Base-by-base conservation (phyloP, 805 yeast genomes). In the Brettanomyces nanus region DNA sequence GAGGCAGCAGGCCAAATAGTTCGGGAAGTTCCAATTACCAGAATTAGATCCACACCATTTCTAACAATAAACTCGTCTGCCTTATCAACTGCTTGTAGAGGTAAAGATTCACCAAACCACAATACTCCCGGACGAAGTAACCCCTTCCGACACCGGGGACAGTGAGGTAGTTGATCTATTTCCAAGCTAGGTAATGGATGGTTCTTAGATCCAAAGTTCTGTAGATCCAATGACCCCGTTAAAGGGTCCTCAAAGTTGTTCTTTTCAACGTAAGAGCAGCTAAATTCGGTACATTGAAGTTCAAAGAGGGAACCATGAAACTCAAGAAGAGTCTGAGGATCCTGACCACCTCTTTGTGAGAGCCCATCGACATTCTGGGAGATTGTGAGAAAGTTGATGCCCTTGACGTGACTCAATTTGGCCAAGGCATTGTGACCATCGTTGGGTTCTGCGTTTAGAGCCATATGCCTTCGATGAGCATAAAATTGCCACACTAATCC, bases 31-130 rank as follows among this genome's bases (percentile, higher is more conserved):
- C 96, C 96, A 6, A 87, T 74, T 13, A 87, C 94, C 36, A 86
- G 61, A 3, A 85, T 77, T 50, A 87, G 59, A 50, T 86, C 95
- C 18, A 84, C 79, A 4, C 58, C 58, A 19, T 64, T 63, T 9
- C 63, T 51, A 45, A 74, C 69, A 5, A 85, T 67, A 48, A 83
- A 86, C 31, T 72, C 75, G 59, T 86, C 95, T 4, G 85, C 85
- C 31, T 61, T 61, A 43, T 77, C 79, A 40, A 87, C 71, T 10
- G 68, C 70, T 34, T 61, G 61, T 38, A 84, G 56, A 0, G 95
- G 85, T 32, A 87, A 61, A 13, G 86, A 70, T 58, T 87, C 97
- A n/a, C 96, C 96, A 59, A 82, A 85, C 96, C 95, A 87, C 5
- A 86, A 89, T 3, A 87, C 94, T 0, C 92, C 95, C 0, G 97